Conservation (phyloP, 352 stramenopile genomes). For the Phytophthora colocasiae region DNA sequence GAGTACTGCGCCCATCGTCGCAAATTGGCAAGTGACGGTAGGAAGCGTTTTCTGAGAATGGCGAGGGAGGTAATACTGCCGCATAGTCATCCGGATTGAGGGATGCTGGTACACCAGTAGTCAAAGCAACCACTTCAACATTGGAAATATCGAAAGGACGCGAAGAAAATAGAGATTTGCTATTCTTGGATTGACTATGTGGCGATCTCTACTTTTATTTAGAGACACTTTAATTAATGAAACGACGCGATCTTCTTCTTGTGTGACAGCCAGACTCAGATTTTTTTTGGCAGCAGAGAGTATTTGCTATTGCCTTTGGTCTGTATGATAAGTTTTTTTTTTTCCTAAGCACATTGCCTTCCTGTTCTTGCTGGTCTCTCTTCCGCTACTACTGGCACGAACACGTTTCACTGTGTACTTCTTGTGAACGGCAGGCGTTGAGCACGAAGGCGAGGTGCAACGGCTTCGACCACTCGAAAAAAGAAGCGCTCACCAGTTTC, state of each 20-base stretch:
- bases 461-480: conserved; percentile 2
- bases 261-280: conserved; percentile 12
- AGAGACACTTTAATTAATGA: conserved; percentile 7
- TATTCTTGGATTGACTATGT: too few species aligned
- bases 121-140: conserved; percentile 33
- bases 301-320: too few species aligned
- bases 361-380: background rate
- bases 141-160: background rate
- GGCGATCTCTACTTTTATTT: background rate
- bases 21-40: conserved; percentile 25
- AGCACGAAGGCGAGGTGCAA: conserved; percentile 4
- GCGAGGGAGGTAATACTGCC: conserved; percentile 1
- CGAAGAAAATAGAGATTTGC: background rate
- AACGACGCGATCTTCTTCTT: conserved; percentile 23
- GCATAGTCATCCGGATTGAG: conserved; percentile 31
- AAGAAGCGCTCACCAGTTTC: conserved; percentile 29
- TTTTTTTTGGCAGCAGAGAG: conserved; percentile 4
- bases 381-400: conserved; percentile 1
- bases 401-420: conserved; percentile 25
- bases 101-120: conserved; percentile 25
- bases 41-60: conserved; percentile 24
- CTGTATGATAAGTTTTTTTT: background rate
- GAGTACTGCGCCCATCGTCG: conserved; percentile 63
- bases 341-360: conserved; percentile 1
- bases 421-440: conserved; percentile 33